phyloP scores from a whole-genome alignment of 352 stramenopile species.

The Phytopythium aichiense region DNA sequence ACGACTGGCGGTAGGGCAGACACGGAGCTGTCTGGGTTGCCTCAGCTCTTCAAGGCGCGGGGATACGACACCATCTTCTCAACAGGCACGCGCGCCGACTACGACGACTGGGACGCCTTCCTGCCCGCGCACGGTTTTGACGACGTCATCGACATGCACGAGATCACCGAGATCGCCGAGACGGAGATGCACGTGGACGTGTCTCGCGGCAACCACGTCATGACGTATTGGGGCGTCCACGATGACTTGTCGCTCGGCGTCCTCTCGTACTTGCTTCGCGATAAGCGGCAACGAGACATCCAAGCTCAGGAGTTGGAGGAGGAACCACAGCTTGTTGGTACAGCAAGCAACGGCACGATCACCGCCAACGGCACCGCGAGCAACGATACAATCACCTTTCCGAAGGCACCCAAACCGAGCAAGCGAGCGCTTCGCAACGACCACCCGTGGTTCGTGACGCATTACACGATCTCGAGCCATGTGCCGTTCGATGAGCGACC shows the following conservation, averaged over 20 bases:
- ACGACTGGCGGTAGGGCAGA: slow-evolving; percentile 34
- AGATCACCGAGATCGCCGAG: slow-evolving; percentile 37
- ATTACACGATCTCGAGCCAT: slow-evolving; percentile 79
- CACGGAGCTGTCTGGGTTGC: slow-evolving; percentile 39
- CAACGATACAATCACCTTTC: slow-evolving; percentile 11
- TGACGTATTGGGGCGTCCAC: slow-evolving; percentile 67
- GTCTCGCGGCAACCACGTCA: slow-evolving; percentile 44
- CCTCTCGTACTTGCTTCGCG: slow-evolving; percentile 40
- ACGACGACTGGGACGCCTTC: slow-evolving; percentile 63
- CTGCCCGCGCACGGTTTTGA: slow-evolving; percentile 58
- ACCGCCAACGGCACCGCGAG: slow-evolving; percentile 4
- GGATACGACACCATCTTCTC: slow-evolving; percentile 67
- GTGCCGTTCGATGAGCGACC: slow-evolving; percentile 54
- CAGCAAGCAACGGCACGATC: no score
- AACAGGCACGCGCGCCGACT: slow-evolving; percentile 46
- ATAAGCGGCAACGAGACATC: slow-evolving; percentile 14
- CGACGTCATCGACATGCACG: slow-evolving; percentile 31
- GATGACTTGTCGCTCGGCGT: slow-evolving; percentile 64
- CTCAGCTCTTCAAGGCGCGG: slow-evolving; percentile 51
- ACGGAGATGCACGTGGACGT: slow-evolving; percentile 49
- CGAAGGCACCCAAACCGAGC: slow-evolving; percentile 5
- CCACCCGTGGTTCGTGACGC: slow-evolving; percentile 54
- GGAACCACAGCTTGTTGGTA: neutral
- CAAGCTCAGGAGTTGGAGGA: slow-evolving; percentile 11
- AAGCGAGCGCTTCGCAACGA: neutral